Base-by-base conservation (phyloP, 495 filamentous ascomycete genomes). In the Immersiella caudata region DNA sequence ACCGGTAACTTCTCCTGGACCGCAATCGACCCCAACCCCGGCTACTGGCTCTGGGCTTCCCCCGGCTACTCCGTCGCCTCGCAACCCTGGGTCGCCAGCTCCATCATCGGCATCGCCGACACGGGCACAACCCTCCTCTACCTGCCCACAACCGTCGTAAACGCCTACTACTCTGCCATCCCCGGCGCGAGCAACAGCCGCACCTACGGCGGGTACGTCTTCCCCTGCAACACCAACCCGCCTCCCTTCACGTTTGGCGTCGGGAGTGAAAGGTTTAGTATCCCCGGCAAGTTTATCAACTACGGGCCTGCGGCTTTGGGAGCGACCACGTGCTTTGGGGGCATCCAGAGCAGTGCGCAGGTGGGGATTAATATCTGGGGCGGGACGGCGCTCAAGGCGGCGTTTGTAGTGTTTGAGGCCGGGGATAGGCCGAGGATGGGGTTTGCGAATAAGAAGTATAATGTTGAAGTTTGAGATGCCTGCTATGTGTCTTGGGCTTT, bases 41-140 rank as follows among this genome's bases (percentile, higher is more conserved):
- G 92, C 52, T 93, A 87, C 82, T 95, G 92, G 92, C 77, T 81
- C 36, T 93, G 91, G 79, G 87, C 86, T 14, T 80, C 84, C 29
- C 79, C 83, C 6, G 86, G 87, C 59, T 93, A 90, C 78, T 74
- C 79, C 36, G 78, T 93, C 68, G 91, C 90, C 58, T 73, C 70
- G 62, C 75, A 74, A 14, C 61, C 71, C 65, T 74, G 72, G 20
- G 74, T 60, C 25, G 65, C 76, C 35, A 69, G 72, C 18, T 70
- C 73, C 56, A 82, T 87, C 68, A 76, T 78, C 68, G 80, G 82
- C 70, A 88, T 90, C 73, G 83, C 84, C 67, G 87, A 89, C 79
- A 91, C 92, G n/a, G 92, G 91, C 58, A 93, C 91, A 62, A 89
- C 90, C 21, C 88, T 94, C 25, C 73, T 91, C 50, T 84, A 90